Evolutionary conservation across 2,329 filamentous ascomycete genomes (phyloP), one percentile per base, ranked within the genome.

Genomic region (Fusarium hostae): DNA sequence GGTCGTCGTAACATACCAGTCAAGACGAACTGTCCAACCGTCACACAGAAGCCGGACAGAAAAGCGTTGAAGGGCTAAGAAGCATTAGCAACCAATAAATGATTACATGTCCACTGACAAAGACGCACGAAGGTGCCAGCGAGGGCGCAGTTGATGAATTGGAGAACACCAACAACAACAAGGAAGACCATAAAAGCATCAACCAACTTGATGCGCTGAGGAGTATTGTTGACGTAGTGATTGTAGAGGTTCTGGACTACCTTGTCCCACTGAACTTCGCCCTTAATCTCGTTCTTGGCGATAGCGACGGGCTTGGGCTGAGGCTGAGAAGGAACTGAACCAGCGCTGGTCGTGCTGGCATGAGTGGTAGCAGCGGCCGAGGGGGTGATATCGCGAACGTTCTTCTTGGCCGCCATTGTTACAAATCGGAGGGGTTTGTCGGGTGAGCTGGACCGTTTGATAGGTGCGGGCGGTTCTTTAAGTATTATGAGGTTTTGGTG

Each of bases 31-130:
- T 99, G 96, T 69, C 96, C 96, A 71, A 99, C 95, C 2, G 95
- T 96, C 20, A 95, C 94, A 68, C 90, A 91, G 86, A 99, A 99
- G 51, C 96, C 97, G 35, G 95, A 94, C 35, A 99, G 90, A 86
- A 99, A 99, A 72, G 97, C 96, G 82, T 99, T 99, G 87, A 99
- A 99, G 13, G 96, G 96, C 95, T 98, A 64, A 11, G 34, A n/a
- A 37, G 9, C 4, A 57, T 78, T 67, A 80, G 75, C 37, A 68
- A 26, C 24, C 12, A 13, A 26, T 40, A 4, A 18, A n/a, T 6
- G n/a, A 20, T 3, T 28, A n/a, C 10, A 34, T 9, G 35, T 11
- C 8, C 18, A 35, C 15, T 15, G 18, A 22, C 20, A 13, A 22
- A 24, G 47, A 89, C 94, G 70, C 88, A 99, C 96, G 79, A 95